Conservation (phyloP, 257 asterid species). For the Nicotiana tabacum region DNA sequence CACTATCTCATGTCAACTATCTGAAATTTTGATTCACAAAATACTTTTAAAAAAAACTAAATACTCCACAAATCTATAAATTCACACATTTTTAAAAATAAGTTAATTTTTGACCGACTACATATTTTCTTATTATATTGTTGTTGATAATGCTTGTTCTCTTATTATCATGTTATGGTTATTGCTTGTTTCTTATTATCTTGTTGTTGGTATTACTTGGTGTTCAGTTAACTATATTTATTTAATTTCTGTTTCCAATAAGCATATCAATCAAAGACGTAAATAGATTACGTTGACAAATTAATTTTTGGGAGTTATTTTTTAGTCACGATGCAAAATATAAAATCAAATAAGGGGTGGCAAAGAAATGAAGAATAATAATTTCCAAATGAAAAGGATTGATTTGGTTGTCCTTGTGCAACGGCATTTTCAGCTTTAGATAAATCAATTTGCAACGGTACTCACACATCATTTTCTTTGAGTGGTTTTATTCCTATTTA, state of each 20-base stretch:
- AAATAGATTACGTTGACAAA: background rate
- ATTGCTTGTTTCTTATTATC: too few relatives aligned
- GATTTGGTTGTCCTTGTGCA: background rate
- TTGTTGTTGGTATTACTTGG: too few relatives aligned
- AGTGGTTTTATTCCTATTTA: background rate
- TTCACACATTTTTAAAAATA: background rate
- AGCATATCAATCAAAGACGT: background rate
- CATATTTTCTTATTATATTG: too few relatives aligned
- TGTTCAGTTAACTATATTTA: background rate
- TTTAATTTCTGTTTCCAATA: background rate
- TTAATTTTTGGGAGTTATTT: background rate
- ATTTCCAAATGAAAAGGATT: background rate
- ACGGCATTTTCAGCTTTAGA: background rate
- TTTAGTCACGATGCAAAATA: background rate
- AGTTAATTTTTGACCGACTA: background rate
- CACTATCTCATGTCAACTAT: too few relatives aligned
- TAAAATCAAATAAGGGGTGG: background rate
- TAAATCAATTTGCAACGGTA: slow-evolving; percentile 6
- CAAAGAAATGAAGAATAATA: background rate
- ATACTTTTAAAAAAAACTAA: background rate
- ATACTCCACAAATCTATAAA: background rate
- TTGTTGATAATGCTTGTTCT: too few relatives aligned
- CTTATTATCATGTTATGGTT: too few relatives aligned
- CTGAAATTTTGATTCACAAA: background rate
- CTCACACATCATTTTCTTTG: background rate